Conservation (phyloP, 768 basidiomycete species). For the Crepidotus variabilis region DNA sequence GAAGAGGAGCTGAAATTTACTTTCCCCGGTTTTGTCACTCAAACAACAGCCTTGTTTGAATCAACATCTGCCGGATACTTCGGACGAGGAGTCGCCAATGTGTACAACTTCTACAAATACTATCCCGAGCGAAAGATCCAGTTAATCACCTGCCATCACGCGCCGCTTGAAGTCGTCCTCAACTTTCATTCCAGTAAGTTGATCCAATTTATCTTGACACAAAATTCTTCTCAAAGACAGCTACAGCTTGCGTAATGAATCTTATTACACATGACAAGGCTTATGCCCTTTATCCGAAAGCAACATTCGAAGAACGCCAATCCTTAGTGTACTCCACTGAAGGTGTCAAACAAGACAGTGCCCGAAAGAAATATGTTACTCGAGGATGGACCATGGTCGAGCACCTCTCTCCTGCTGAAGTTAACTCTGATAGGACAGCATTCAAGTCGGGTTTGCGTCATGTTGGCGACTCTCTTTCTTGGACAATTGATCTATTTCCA, state of each 20-base stretch:
- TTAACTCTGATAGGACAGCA: conserved; percentile 9
- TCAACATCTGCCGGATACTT: conserved; percentile 5
- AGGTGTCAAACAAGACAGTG: conserved; percentile 5
- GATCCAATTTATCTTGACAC: neutral
- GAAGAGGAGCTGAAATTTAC: neutral
- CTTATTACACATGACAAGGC: conserved; percentile 35
- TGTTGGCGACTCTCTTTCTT: conserved; percentile 23
- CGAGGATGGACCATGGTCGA: conserved; percentile 31
- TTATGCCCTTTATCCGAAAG: conserved; percentile 35
- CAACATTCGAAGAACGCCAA: conserved; percentile 31
- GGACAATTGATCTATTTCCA: conserved; percentile 1
- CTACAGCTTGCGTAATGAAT: conserved; percentile 40
- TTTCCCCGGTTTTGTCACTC: neutral
- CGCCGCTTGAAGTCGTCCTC: conserved; percentile 24
- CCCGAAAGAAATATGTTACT: conserved; percentile 26
- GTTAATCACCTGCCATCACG: conserved; percentile 26
- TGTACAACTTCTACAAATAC: conserved; percentile 3
- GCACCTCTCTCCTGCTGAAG: neutral
- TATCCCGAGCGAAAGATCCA: conserved; percentile 26
- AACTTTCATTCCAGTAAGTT: conserved; percentile 23
- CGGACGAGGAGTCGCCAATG: conserved; percentile 7
- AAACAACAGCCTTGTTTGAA: neutral
- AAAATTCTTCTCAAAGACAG: neutral
- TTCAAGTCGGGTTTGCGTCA: conserved; percentile 19
- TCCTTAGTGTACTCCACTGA: conserved; percentile 17